These are phyloP conservation scores for Pseudogymnoascus sp. DNA, from an alignment of 2,329 filamentous ascomycete genomes.

Conservation along the genomic window DNA sequence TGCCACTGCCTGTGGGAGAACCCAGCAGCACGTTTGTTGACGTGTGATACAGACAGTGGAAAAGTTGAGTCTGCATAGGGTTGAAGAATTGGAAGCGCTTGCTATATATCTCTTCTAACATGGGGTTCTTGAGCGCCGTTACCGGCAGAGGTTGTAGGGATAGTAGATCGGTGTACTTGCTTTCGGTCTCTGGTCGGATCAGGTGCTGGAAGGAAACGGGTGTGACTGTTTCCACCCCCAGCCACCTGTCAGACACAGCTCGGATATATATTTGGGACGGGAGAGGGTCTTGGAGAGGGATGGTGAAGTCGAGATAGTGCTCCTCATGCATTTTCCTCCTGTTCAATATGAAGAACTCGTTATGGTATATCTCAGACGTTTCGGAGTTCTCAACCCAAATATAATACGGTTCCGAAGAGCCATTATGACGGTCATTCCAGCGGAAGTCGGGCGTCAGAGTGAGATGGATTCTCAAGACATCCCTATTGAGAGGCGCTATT, in stretches of 20 bases:
- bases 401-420: constrained; percentile 93
- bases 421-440: constrained; percentile 92
- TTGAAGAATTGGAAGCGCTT: constrained; percentile 95
- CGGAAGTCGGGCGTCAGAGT: constrained; percentile 80
- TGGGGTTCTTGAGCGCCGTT: constrained; percentile 76
- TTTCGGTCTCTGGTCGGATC: constrained; percentile 94
- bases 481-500: constrained; percentile 89
- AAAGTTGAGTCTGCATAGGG: constrained; percentile 98
- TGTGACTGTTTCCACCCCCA: constrained; percentile 91
- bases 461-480: constrained; percentile 86
- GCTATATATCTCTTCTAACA: constrained; percentile 80
- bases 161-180: constrained; percentile 88
- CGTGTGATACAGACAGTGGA: constrained; percentile 93
- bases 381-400: constrained; percentile 99
- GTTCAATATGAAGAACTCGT: constrained; percentile 92
- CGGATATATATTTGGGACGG: constrained; percentile 95
- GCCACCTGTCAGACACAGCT: constrained; percentile 89
- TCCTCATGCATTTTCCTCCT: constrained; percentile 85
- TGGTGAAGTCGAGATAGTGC: constrained; percentile 97
- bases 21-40: constrained; percentile 86
- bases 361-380: constrained; percentile 93
- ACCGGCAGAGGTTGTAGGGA: constrained; percentile 87
- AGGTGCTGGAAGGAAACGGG: constrained; percentile 96
- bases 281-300: constrained; percentile 84
- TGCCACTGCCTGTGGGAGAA: constrained; percentile 93